Evolutionary conservation across 169 alveolate genomes (phyloP).

Genomic region (Plasmodium berghei): DNA sequence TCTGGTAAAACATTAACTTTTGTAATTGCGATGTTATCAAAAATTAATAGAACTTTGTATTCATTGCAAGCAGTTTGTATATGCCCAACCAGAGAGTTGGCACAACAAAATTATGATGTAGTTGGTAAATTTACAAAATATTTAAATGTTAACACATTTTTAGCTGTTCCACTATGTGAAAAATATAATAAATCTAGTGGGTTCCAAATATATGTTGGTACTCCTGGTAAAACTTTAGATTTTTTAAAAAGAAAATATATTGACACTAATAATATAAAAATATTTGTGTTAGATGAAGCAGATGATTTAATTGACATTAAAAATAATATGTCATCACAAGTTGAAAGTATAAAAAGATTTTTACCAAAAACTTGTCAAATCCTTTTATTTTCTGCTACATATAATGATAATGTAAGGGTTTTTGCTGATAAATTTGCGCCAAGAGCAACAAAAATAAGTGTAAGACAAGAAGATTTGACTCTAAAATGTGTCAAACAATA

Average conservation of each 20-base stretch:
- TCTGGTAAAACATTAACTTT: slow-evolving; percentile 98
- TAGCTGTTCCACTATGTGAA: slow-evolving; percentile 91
- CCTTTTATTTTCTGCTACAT: slow-evolving; percentile 93
- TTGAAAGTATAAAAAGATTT: slow-evolving; percentile 86
- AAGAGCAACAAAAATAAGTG: slow-evolving; percentile 87
- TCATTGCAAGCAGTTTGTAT: slow-evolving; percentile 90
- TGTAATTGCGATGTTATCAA: slow-evolving; percentile 93
- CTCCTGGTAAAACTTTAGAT: slow-evolving; percentile 98
- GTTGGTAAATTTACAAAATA: slow-evolving; percentile 92
- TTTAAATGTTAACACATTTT: slow-evolving; percentile 88
- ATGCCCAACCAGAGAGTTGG: slow-evolving; percentile 98
- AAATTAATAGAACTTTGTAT: slow-evolving; percentile 87
- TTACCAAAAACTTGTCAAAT: slow-evolving; percentile 89
- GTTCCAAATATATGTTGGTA: slow-evolving; percentile 95
- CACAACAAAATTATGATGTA: slow-evolving; percentile 94
- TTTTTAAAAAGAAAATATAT: slow-evolving; percentile 92
- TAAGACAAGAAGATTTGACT: slow-evolving; percentile 95
- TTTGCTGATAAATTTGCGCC: slow-evolving; percentile 93
- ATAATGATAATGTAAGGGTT: slow-evolving; percentile 90
- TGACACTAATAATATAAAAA: slow-evolving; percentile 80
- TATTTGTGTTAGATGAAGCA: slow-evolving; percentile 97
- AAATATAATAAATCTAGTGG: slow-evolving; percentile 84
- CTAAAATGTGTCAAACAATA: slow-evolving; percentile 96
- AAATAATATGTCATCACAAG: slow-evolving; percentile 93
- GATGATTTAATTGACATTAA: slow-evolving; percentile 95